Conservation (phyloP, 148 eudicot species). For the Amaranthus cruentus region DNA sequence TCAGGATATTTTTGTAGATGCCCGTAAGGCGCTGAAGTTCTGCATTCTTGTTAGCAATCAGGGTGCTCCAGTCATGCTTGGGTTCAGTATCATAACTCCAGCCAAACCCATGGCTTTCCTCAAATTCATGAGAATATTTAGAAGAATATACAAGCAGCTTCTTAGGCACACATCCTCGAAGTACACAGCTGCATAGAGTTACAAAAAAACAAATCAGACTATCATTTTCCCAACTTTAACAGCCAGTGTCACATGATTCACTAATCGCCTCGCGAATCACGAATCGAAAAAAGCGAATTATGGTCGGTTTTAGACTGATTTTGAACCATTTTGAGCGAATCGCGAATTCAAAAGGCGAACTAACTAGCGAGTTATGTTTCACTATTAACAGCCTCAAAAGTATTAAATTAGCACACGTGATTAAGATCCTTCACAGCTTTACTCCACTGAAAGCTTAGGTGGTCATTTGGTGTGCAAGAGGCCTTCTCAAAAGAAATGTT, state of each 20-base stretch:
- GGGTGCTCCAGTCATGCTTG: conserved; percentile 89
- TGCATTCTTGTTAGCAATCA: conserved; percentile 96
- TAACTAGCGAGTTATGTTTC: too few species aligned
- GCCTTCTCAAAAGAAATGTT: neutral
- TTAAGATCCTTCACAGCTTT: neutral
- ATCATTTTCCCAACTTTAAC: neutral
- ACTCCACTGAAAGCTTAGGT: neutral
- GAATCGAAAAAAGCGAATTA: too few species aligned
- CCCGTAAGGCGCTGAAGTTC: conserved; percentile 92
- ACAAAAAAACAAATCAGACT: conserved; percentile 5
- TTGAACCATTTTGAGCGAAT: too few species aligned
- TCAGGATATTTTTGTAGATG: conserved; percentile 78
- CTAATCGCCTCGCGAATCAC: too few species aligned
- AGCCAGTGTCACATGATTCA: conserved; percentile 4
- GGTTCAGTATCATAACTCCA: conserved; percentile 92
- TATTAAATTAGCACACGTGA: neutral
- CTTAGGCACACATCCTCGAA: conserved; percentile 98
- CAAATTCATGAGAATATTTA: conserved; percentile 90
- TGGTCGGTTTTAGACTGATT: too few species aligned
- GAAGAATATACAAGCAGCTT: conserved; percentile 89
- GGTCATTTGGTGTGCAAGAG: neutral
- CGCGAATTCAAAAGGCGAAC: too few species aligned
- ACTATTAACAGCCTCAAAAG: neutral
- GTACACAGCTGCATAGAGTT: conserved; percentile 67
- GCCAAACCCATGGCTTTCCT: conserved; percentile 91